Evolutionary conservation across 2,329 filamentous ascomycete species (phyloP), one percentile per base, ranked within the genome.

Genomic region (Hymenoscyphus fructigenus): DNA sequence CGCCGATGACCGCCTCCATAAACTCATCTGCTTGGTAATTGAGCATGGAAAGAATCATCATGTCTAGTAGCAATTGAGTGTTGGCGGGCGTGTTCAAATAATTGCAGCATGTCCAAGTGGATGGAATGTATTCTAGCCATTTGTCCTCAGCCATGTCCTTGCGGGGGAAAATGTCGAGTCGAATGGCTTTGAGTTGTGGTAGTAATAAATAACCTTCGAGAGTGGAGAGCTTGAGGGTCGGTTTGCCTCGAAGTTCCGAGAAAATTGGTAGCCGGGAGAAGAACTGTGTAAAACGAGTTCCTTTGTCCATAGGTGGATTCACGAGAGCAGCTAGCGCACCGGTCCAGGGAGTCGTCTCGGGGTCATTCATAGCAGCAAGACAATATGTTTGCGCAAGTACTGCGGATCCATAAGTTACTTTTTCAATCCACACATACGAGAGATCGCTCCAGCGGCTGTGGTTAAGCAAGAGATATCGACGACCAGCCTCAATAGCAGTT

Each of bases 1-100:
- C 29, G 3, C 32, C 26, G 62, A 59, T 58, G 58, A 38, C 53
- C 7, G n/a, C 23, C 32, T 64, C 62, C 57, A 64, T 60, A 32
- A 29, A 64, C 34, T 34, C 58, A 34, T 65, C 63, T 5, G 26
- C 63, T 38, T 65, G 50, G 41, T 47, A 65, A 26, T 57, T 53
- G 2, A 61, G 50, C 34, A 65, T 47, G 7, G 50, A 57, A 6
- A 65, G 15, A 2, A 57, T 44, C 63, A 65, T 65, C 63, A 65
- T 61, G 3, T 65, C 58, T 6, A 9, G 50, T 10, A 65, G 28
- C 29, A 32, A 32, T 32, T 32, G 29, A 5, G 38, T 20, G 29
- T 44, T 26, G 15, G 9, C 26, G 1, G 36, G 14, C 10, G 58
- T 5, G 9, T 5, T 5, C 14, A 10, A 15, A 4, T 12, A 36